Base-by-base conservation (phyloP, 805 yeast species). In the Metschnikowia cubensis region DNA sequence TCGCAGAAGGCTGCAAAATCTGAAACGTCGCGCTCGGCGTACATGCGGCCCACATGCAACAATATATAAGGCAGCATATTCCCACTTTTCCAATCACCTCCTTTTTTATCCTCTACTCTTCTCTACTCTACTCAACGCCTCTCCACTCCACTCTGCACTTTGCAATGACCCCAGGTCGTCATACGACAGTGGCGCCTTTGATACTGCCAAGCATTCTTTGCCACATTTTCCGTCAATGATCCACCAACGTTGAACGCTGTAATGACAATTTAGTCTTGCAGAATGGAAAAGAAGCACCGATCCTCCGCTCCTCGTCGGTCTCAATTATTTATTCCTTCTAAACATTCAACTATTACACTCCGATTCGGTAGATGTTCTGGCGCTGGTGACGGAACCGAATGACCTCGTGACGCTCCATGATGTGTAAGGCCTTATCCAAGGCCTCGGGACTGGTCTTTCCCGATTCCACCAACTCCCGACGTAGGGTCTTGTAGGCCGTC, bases 161-260 rank as follows among this genome's bases (percentile, higher is more conserved):
- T n/a, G n/a, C n/a, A n/a, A n/a, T 18, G 84, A 81, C 56, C 63
- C 79, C 18, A 76, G 83, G 52, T 77, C 79, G 48, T 84, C 85
- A 5, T 70, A 80, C 31, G 80, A 85, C 6, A 75, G 80, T 47
- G 76, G 76, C 5, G 67, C 75, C 2, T 70, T 73, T 50, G 97
- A 91, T 66, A 87, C 96, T 35, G 96, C 97, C 11, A 91, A 90
- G 67, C 97, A 92, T 92, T 90, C 64, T 76, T 94, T 60, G 98
- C 98, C 4, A 83, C 96, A 3, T 81, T 92, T n/a, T 92, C 94
- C 66, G 98, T 91, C 45, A 94, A 90, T 63, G 86, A 91, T 6
- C 89, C 65, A 78, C 90, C 56, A 94, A 94, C 67, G 80, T 91
- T 61, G 99, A 98, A 43, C 94, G 82, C 63, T 89, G 96, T 52